Conservation (phyloP, 768 basidiomycete species). For the Pleurotus tuoliensis region DNA sequence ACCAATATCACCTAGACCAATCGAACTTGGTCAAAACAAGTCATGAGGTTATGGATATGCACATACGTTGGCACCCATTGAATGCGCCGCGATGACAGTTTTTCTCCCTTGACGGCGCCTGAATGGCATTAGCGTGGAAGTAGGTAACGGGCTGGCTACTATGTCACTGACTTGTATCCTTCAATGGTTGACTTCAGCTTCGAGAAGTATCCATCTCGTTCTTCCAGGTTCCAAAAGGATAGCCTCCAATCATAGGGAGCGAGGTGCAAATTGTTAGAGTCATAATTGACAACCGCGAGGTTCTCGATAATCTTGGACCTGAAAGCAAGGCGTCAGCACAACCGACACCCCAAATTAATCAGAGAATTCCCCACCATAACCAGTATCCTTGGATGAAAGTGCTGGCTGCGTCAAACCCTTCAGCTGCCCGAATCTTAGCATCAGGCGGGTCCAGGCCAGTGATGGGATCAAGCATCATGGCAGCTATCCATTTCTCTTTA, state of each 20-base stretch:
- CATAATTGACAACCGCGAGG: constrained; percentile 88
- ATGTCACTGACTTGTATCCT: constrained; percentile 55
- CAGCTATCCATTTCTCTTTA: constrained; percentile 84
- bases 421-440: constrained; percentile 85
- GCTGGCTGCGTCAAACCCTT: constrained; percentile 88
- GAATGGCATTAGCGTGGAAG: not conserved
- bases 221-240: constrained; percentile 88
- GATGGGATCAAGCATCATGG: constrained; percentile 86
- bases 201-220: constrained; percentile 86
- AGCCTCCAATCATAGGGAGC: constrained; percentile 91
- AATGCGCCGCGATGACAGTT: constrained; percentile 80
- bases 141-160: not conserved
- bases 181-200: constrained; percentile 81
- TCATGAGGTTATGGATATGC: not conserved
- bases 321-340: not conserved
- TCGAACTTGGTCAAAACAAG: not conserved
- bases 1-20: constrained; percentile 2
- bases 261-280: constrained; percentile 81
- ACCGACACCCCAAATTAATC: not conserved
- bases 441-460: constrained; percentile 89
- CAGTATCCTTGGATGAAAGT: constrained; percentile 89
- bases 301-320: constrained; percentile 95
- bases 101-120: constrained; percentile 72
- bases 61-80: constrained; percentile 79
- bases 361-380: constrained; percentile 64